Percentiles rank a stretch among this genome's conserved stretches.
phyloP scores from a whole-genome alignment of 768 basidiomycete genomes.

The Psilocybe subaeruginosa region DNA sequence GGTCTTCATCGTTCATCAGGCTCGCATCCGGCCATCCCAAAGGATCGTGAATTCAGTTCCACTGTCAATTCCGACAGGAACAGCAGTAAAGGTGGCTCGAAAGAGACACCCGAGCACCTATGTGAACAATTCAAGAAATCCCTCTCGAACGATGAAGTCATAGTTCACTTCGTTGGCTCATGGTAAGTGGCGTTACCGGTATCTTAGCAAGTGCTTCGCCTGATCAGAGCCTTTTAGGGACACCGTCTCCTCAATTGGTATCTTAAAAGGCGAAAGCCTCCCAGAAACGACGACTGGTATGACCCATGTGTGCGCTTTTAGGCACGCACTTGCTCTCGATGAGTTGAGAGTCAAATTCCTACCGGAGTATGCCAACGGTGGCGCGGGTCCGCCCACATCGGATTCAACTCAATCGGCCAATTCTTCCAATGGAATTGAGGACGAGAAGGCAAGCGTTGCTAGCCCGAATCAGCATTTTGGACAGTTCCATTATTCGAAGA shows the following conservation, averaged over 20 bases:
- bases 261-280: conserved; percentile 24
- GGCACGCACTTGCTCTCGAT: conserved; percentile 50
- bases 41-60: too few species aligned
- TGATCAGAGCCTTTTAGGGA: conserved; percentile 33
- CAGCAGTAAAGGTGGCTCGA: background rate
- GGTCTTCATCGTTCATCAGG: too few species aligned
- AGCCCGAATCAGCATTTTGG: too few species aligned
- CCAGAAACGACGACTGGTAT: conserved; percentile 12
- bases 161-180: conserved; percentile 46
- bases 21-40: too few species aligned
- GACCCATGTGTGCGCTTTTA: conserved; percentile 41
- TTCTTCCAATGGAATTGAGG: too few species aligned
- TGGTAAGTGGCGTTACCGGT: conserved; percentile 31
- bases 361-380: conserved; percentile 41
- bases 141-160: conserved; percentile 28
- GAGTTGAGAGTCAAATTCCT: conserved; percentile 50
- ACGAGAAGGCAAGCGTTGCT: too few species aligned
- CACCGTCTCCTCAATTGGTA: conserved; percentile 48
- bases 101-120: background rate
- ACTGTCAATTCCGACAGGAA: too few species aligned
- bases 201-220: background rate
- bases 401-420: background rate
- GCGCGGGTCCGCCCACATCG: background rate
- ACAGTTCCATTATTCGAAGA: too few species aligned
- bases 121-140: conserved; percentile 13